Conservation (phyloP, 352 stramenopile species). For the Phytophthora meadii region DNA sequence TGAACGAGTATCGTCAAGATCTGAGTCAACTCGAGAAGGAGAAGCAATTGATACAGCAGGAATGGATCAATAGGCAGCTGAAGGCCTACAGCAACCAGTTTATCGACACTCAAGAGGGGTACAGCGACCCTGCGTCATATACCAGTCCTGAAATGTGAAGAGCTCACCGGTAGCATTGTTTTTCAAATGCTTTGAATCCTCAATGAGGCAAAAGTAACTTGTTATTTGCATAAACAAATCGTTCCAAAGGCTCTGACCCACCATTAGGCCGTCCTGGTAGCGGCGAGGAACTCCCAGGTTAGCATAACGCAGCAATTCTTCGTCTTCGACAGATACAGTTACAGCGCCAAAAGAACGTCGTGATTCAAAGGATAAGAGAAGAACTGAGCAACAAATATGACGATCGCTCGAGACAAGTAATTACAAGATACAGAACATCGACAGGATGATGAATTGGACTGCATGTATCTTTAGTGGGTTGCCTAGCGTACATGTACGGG, state of each 20-base stretch:
- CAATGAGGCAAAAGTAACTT: no score
- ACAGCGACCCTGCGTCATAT: conserved; percentile 20
- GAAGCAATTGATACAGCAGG: conserved; percentile 63
- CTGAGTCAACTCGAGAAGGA: conserved; percentile 67
- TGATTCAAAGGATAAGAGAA: no score
- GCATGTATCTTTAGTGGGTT: conserved; percentile 1
- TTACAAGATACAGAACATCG: no score
- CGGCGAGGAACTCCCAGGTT: no score
- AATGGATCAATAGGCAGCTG: conserved; percentile 64
- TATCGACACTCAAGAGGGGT: conserved; percentile 8
- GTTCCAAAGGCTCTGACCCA: no score
- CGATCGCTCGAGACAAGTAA: no score
- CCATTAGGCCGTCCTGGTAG: no score
- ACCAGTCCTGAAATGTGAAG: conserved; percentile 25
- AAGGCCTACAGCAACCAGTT: conserved; percentile 39
- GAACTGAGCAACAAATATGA: no score
- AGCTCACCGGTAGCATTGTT: background rate
- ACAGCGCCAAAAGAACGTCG: no score
- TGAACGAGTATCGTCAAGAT: conserved; percentile 82
- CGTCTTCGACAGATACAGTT: no score
- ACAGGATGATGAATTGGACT: conserved; percentile 18
- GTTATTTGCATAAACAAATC: no score
- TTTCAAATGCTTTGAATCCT: background rate
- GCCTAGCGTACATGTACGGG: background rate
- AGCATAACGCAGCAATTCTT: no score